Percentiles rank a stretch among this genome's conserved stretches.
These are phyloP conservation scores for Lodderomyces parapsilosis DNA, from an alignment of 1,139 yeast species.

Conservation along the genomic window DNA sequence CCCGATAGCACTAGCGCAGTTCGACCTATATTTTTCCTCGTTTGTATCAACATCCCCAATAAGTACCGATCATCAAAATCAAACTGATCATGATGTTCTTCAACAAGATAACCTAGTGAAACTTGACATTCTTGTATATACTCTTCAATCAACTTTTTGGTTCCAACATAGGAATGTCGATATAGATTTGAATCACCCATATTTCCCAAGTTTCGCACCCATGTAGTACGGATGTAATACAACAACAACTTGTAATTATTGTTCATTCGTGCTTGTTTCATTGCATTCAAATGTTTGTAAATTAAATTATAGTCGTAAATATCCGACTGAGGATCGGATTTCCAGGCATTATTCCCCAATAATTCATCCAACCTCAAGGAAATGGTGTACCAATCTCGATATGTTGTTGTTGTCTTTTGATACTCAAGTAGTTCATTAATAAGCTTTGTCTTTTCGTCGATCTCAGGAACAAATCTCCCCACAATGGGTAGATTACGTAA, in stretches of 20 bases:
- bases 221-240: conserved; percentile 76
- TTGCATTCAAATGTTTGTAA: conserved; percentile 49
- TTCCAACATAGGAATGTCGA: conserved; percentile 79
- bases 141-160: conserved; percentile 79
- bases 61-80: conserved; percentile 66
- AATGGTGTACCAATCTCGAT: conserved; percentile 66
- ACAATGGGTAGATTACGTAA: conserved; percentile 27
- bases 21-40: conserved; percentile 87
- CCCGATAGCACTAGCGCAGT: conserved; percentile 93
- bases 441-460: conserved; percentile 26
- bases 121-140: conserved; percentile 75
- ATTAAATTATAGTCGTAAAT: conserved; percentile 73
- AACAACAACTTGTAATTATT: conserved; percentile 62
- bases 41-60: conserved; percentile 78
- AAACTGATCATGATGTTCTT: conserved; percentile 30
- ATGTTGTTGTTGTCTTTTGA: conserved; percentile 62
- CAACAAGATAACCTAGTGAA: conserved; percentile 53
- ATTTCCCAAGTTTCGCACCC: conserved; percentile 84
- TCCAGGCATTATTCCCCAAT: conserved; percentile 71
- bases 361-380: conserved; percentile 65
- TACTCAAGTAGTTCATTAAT: conserved; percentile 39
- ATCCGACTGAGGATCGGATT: conserved; percentile 54
- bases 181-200: conserved; percentile 82
- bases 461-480: conserved; percentile 24
- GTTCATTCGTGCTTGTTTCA: conserved; percentile 56